These are phyloP conservation scores for Coniferiporia weirii DNA, from an alignment of 1,284 basidiomycete species.

Conservation along the genomic window DNA sequence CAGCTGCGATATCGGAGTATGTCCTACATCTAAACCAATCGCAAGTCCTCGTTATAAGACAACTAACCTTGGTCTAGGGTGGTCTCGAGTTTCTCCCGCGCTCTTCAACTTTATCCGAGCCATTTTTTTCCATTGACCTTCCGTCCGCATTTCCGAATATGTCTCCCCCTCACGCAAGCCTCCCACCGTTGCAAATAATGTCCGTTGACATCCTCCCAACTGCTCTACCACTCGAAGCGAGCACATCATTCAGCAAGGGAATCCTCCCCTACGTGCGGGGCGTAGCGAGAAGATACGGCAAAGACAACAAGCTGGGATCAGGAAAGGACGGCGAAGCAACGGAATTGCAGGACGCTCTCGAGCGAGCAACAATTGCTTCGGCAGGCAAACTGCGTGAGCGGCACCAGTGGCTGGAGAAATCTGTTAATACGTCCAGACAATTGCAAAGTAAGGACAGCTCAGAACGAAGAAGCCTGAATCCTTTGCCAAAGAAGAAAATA, in stretches of 20 bases:
- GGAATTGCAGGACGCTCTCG: constrained; percentile 41
- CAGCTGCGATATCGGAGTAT: constrained; percentile 76
- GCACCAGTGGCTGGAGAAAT: constrained; percentile 56
- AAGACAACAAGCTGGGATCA: constrained; percentile 11
- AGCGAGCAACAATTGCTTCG: constrained; percentile 66
- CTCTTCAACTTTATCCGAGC: constrained; percentile 71
- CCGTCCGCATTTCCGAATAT: constrained; percentile 34
- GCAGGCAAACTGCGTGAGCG: constrained; percentile 48
- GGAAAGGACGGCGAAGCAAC: constrained; percentile 24
- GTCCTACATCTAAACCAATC: constrained; percentile 16
- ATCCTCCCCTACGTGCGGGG: constrained; percentile 65
- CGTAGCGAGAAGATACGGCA: constrained; percentile 35
- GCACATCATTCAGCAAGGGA: constrained; percentile 63
- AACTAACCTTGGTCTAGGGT: constrained; percentile 44
- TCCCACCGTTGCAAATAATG: constrained; percentile 70
- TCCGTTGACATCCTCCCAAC: constrained; percentile 87
- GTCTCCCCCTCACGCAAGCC: constrained; percentile 25
- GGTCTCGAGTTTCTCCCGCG: constrained; percentile 78
- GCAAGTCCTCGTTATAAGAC: not conserved
- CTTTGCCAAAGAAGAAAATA: constrained; percentile 52
- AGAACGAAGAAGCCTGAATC: not conserved
- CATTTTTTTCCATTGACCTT: constrained; percentile 54
- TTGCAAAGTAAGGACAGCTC: not conserved
- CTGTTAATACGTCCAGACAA: constrained; percentile 40
- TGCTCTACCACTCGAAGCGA: constrained; percentile 77